phyloP scores from a whole-genome alignment of 768 basidiomycete genomes.

The Punctularia strigosozonata region DNA sequence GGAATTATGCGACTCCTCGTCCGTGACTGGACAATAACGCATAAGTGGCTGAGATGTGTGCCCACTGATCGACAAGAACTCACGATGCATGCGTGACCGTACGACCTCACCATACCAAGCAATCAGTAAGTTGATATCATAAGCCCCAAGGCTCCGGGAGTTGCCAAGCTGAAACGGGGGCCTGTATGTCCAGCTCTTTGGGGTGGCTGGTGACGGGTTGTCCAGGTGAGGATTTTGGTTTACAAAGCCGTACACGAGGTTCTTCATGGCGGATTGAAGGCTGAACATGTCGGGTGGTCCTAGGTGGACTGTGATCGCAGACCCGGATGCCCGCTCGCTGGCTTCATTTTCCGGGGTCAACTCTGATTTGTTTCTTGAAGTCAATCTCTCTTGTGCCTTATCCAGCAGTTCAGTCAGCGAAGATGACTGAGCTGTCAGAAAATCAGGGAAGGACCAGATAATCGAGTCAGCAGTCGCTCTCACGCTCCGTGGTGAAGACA shows the following conservation, averaged over 20 bases:
- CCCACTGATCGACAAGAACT: too few species aligned
- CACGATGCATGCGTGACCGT: too few species aligned
- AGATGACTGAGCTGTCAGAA: too few species aligned
- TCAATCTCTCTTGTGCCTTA: constrained; percentile 2
- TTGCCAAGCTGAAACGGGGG: too few species aligned
- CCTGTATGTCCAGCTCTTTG: constrained; percentile 35
- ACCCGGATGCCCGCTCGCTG: not conserved
- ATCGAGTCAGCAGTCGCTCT: too few species aligned
- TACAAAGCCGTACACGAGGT: constrained; percentile 7
- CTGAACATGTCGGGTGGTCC: constrained; percentile 8
- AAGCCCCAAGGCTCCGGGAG: constrained; percentile 46
- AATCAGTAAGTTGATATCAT: constrained; percentile 48
- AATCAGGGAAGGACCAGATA: too few species aligned
- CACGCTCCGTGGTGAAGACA: too few species aligned
- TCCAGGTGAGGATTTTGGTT: not conserved
- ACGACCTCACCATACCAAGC: too few species aligned
- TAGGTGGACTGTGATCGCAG: constrained; percentile 6
- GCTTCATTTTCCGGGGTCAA: constrained; percentile 1
- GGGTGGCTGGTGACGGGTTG: constrained; percentile 24
- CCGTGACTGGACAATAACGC: too few species aligned
- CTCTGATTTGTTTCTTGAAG: constrained; percentile 3
- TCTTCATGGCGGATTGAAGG: constrained; percentile 10
- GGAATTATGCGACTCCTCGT: too few species aligned
- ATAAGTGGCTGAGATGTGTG: too few species aligned
- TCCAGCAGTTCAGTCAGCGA: too few species aligned